Evolutionary conservation across 257 asterid species (phyloP).

Genomic region (Sherardia arvensis): DNA sequence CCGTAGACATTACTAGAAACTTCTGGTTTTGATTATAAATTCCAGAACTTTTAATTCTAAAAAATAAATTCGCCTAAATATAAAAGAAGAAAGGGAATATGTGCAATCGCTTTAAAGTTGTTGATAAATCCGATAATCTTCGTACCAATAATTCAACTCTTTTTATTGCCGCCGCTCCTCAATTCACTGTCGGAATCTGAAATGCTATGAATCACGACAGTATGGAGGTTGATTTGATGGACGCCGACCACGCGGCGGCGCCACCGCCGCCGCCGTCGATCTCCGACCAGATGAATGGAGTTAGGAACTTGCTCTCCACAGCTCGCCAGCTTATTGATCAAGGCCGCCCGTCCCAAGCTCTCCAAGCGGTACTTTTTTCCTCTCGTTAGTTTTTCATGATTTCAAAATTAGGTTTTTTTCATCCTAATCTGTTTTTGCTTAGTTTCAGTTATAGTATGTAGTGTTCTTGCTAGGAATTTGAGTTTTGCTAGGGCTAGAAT

Average conservation of each 20-base stretch:
- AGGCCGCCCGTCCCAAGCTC: conserved; percentile 82
- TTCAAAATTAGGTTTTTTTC: not conserved
- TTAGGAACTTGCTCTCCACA: conserved; percentile 42
- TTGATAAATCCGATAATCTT: not conserved
- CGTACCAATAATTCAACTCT: not conserved
- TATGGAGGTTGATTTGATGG: conserved; percentile 68
- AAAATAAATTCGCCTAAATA: not conserved
- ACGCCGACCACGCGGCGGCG: conserved; percentile 35
- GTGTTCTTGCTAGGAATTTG: not conserved
- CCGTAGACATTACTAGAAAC: conserved; percentile 42
- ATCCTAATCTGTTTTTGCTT: not conserved
- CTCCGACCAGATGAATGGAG: conserved; percentile 33
- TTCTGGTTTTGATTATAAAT: conserved; percentile 14
- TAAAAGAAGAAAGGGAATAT: not conserved
- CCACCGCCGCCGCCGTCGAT: conserved; percentile 17
- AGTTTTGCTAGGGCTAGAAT: not conserved
- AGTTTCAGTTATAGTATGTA: no score
- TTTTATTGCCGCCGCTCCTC: not conserved
- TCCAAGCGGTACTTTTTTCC: conserved; percentile 49
- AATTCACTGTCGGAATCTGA: conserved; percentile 5
- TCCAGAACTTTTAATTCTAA: not conserved
- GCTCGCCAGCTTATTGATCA: conserved; percentile 76
- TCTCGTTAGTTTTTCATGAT: not conserved
- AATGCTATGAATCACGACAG: conserved; percentile 42
- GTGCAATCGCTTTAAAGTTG: not conserved